Evolutionary conservation across 2,329 filamentous ascomycete species (phyloP), one percentile per base, ranked within the genome.

Genomic region (Myriosclerotinia duriaeana): DNA sequence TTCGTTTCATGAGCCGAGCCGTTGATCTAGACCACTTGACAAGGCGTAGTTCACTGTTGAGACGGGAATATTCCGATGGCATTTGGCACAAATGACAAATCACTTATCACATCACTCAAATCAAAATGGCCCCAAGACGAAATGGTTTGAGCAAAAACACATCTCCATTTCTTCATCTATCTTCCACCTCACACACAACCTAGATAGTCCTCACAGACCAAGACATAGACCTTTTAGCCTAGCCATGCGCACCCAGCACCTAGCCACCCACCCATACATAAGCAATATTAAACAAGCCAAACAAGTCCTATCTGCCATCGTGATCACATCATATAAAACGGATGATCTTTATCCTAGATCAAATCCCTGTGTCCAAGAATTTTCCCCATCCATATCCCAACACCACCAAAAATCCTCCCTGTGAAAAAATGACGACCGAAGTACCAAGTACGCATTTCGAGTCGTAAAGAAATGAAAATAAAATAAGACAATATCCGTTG

Each of bases 281-380:
- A 36, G 8, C 30, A 60, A 36, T 17, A 22, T 14, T 38, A 36
- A 60, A 36, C 30, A 38, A 38, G 17, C 2, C 42, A n/a, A 30
- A 53, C 5, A 17, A 53, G 20, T 12, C 20, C 44, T 12, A 36
- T 17, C 30, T n/a, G 11, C 56, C 26, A 60, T 48, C 58, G 30
- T 60, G 30, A 38, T 60, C 58, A 60, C 44, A 60, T 60, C 44
- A 60, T 60, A 26, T 34, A 44, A n/a, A 58, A 30, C 20, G 30
- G n/a, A 50, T 38, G 15, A 50, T 60, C 44, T 22, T 17, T 22
- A 38, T 1, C 44, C 44, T 17, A 11, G 44, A 50, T 50, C n/a
- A 22, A 22, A 22, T 50, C 44, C 44, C 34, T 22, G 15, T 46
- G 44, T 60, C 44, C 44, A 48, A 50, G 30, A 34, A 34, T 34